Evolutionary conservation across 148 eudicot species (phyloP).

Genomic region (Oxyria digyna): DNA sequence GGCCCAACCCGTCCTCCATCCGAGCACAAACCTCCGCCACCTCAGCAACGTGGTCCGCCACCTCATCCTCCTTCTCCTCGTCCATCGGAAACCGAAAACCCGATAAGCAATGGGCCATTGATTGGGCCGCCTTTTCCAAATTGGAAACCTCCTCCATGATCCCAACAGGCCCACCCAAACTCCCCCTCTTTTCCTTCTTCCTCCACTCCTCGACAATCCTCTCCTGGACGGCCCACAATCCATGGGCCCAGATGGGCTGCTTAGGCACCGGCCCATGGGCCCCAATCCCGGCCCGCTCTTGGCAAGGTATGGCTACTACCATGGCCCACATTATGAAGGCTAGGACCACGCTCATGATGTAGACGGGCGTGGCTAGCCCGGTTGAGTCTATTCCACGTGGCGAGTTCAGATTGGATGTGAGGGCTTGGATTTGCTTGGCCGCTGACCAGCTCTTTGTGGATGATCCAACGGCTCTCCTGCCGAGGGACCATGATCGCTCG

Average conservation of each 20-base stretch:
- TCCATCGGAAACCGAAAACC: constrained; percentile 55
- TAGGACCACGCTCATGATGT: constrained; percentile 51
- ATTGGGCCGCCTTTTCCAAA: constrained; percentile 43
- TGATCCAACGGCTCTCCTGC: constrained; percentile 26
- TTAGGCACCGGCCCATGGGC: constrained; percentile 56
- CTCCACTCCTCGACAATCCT: constrained; percentile 89
- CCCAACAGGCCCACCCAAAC: constrained; percentile 20
- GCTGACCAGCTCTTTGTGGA: constrained; percentile 71
- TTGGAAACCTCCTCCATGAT: constrained; percentile 60
- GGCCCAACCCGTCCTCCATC: constrained; percentile 73
- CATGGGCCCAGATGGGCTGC: constrained; percentile 54
- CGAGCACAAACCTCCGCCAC: constrained; percentile 47
- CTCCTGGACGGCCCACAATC: constrained; percentile 52
- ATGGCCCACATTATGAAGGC: constrained; percentile 76
- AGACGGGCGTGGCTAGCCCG: constrained; percentile 47
- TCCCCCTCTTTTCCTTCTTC: constrained; percentile 78
- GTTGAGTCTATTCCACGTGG: constrained; percentile 69
- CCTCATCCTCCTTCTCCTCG: constrained; percentile 48
- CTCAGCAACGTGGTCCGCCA: constrained; percentile 49
- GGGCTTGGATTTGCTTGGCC: constrained; percentile 63
- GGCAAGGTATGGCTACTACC: constrained; percentile 85
- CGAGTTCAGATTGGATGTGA: constrained; percentile 48
- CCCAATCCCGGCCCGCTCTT: constrained; percentile 56
- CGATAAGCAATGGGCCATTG: constrained; percentile 40
- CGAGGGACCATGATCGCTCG: constrained; percentile 66